Conservation (phyloP, 2,329 filamentous ascomycete species). For the Hypoxylon sp. region DNA sequence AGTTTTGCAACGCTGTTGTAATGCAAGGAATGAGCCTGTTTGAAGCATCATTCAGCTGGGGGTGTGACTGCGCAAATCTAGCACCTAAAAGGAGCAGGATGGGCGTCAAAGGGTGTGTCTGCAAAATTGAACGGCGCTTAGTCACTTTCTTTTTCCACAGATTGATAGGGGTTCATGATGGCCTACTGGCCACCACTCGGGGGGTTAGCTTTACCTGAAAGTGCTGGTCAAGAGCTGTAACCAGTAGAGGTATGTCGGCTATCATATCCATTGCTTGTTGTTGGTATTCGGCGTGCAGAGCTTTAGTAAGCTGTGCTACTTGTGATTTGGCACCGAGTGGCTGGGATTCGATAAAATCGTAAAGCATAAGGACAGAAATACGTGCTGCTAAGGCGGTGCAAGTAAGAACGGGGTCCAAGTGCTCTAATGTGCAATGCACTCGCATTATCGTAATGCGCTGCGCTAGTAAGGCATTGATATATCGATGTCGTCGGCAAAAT, state of each 20-base stretch:
- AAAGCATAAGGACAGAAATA: constrained; percentile 17
- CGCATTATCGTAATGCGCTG: constrained; percentile 11
- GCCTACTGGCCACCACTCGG: not conserved
- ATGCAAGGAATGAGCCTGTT: constrained; percentile 10
- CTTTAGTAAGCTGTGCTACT: constrained; percentile 9
- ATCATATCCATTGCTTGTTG: constrained; percentile 16
- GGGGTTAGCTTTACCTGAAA: constrained; percentile 15
- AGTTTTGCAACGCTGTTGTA: constrained; percentile 1
- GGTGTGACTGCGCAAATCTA: constrained; percentile 11
- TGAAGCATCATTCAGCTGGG: constrained; percentile 7
- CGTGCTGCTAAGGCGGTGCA: constrained; percentile 13
- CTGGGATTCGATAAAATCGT: constrained; percentile 15
- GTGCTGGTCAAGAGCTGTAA: constrained; percentile 13
- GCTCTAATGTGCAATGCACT: constrained; percentile 12
- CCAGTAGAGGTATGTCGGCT: constrained; percentile 5
- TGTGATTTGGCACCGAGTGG: constrained; percentile 10
- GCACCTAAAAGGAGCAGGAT: constrained; percentile 20
- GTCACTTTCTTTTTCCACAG: not conserved
- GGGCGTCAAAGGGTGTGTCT: constrained; percentile 26
- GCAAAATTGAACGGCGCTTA: constrained; percentile 5
- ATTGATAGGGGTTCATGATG: not conserved
- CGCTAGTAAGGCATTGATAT: constrained; percentile 5
- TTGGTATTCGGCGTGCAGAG: constrained; percentile 7
- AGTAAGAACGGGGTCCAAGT: constrained; percentile 15
- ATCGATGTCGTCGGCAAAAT: constrained; percentile 18